These are phyloP conservation scores for Aureobasidium sp. DNA, from an alignment of 2,329 filamentous ascomycete species.

Conservation along the genomic window DNA sequence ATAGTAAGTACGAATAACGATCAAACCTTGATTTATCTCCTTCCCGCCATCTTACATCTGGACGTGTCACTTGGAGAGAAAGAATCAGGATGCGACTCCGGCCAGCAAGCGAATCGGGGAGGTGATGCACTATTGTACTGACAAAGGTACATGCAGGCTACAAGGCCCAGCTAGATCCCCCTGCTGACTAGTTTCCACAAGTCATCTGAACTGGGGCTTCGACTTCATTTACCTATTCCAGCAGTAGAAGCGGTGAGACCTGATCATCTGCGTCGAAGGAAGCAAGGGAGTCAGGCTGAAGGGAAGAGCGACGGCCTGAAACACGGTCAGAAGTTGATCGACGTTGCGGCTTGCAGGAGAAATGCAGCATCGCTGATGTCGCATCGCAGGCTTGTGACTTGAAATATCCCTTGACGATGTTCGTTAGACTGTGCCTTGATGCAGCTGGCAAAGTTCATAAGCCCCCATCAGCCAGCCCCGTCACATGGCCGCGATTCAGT, in stretches of 20 bases:
- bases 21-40: not conserved
- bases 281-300: not conserved
- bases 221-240: not conserved
- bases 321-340: slow-evolving; percentile 14
- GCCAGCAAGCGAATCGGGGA: not conserved
- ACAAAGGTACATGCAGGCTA: not conserved
- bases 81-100: not conserved
- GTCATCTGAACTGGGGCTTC: not conserved
- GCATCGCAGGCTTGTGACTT: slow-evolving; percentile 12
- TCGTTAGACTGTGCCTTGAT: not conserved
- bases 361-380: slow-evolving; percentile 1
- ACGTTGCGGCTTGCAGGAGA: not conserved
- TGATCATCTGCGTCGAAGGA: slow-evolving; percentile 4
- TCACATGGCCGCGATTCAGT: slow-evolving; percentile 15
- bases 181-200: not conserved
- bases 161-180: not conserved
- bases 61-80: not conserved
- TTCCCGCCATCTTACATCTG: not conserved
- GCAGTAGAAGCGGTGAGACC: not conserved
- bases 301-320: not conserved
- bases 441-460: not conserved
- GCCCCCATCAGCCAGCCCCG: not conserved
- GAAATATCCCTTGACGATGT: not conserved
- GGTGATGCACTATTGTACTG: not conserved
- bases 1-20: not conserved